These are phyloP conservation scores for Trametes coccinea DNA, from an alignment of 768 basidiomycete species.

Conservation along the genomic window DNA sequence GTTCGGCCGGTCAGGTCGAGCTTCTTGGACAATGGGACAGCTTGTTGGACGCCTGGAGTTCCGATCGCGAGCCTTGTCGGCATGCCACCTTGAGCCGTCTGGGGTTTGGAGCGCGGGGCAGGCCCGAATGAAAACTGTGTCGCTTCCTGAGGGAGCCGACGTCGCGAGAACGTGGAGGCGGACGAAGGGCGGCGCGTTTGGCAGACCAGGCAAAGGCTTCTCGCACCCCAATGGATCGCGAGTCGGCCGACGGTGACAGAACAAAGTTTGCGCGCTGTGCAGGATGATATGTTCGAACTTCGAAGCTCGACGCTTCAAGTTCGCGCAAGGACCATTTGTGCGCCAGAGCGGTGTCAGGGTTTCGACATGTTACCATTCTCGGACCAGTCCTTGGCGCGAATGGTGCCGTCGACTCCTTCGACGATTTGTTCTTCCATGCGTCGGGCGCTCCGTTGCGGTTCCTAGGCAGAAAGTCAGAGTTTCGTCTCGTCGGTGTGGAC, in stretches of 20 bases:
- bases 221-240: not conserved
- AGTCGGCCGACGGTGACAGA: too few relatives aligned
- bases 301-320: not conserved
- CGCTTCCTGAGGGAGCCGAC: not conserved
- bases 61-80: not conserved
- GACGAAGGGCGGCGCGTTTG: not conserved
- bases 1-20: too few relatives aligned
- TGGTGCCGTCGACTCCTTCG: not conserved
- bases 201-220: too few relatives aligned
- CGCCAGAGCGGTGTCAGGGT: not conserved
- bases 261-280: too few relatives aligned
- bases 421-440: not conserved
- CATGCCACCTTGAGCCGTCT: not conserved
- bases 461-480: not conserved
- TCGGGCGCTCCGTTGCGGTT: conserved; percentile 11
- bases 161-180: not conserved
- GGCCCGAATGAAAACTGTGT: not conserved
- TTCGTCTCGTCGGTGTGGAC: not conserved
- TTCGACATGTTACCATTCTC: too few relatives aligned
- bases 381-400: not conserved
- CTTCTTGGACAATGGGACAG: too few relatives aligned
- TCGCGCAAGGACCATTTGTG: not conserved
- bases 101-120: not conserved
- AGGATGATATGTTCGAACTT: too few relatives aligned
- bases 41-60: too few relatives aligned